Base-by-base conservation (phyloP, 2,329 filamentous ascomycete species). In the Ascomycota sp. region DNA sequence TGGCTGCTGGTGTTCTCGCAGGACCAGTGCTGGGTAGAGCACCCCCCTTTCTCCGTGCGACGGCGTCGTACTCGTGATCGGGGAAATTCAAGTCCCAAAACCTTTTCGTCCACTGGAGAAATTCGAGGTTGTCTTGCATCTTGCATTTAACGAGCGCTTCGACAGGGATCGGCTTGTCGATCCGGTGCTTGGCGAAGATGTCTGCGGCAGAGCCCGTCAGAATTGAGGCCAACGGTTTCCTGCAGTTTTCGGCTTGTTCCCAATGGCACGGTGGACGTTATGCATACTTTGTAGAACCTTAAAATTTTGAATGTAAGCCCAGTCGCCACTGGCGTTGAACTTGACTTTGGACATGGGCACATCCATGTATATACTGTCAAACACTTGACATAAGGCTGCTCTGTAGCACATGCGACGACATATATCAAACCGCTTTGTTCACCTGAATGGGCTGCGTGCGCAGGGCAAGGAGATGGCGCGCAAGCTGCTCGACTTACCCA, bases 71-170 rank as follows among this genome's bases (percentile, higher is more conserved):
- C 42, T 95, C 89, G 47, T 89, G 83, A 38, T 89, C 89, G 7
- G 89, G 89, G 58, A 81, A 98, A 65, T 93, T 83, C 53, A 93
- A 81, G 50, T 98, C 89, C 89, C 89, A 98, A 63, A 83, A 93
- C 45, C 69, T 67, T 69, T 98, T 98, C 38, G 76, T 76, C 78
- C 83, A 98, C 61, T 98, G 89, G 39, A 98, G 66, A 55, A 98
- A 98, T 53, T 95, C 89, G 47, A 98, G 78, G 62, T 98, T 98
- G 58, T 98, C 89, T 67, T 98, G 89, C 86, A 98, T 98, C 66
- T 92, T 93, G 67, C 89, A 98, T 58, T 95, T 98, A 47, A 89
- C 72, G 38, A 98, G 73, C 37, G 68, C 64, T 55, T 92, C 73
- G 52, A 95, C 82, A 38, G 82, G 82, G 46, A 98, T 75, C 25